Conservation (phyloP, 164 flowering plant genomes). For the grape (Vitis vinifera) region DNA sequence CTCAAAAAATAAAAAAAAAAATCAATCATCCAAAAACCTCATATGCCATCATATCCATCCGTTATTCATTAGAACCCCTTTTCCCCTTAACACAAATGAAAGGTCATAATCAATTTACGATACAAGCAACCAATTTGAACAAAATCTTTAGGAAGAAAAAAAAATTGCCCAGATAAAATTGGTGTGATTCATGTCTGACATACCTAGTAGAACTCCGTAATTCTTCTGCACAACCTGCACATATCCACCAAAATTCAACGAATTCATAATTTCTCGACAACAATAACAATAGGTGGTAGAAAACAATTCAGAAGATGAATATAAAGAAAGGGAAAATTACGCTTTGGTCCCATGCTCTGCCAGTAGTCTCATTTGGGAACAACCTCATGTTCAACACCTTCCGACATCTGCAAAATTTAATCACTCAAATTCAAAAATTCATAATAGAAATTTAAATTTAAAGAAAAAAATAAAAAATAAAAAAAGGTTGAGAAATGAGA, state of each 20-base stretch:
- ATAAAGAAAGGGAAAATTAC: constrained; percentile 31
- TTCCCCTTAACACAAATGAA: no score
- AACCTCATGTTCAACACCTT: constrained; percentile 95
- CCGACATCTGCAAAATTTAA: constrained; percentile 60
- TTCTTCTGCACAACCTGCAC: constrained; percentile 89
- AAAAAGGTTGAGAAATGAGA: constrained; percentile 4
- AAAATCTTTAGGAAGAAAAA: no score
- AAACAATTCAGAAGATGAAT: not conserved
- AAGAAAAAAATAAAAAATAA: not conserved
- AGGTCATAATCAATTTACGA: no score
- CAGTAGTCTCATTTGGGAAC: constrained; percentile 73
- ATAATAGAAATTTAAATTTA: not conserved
- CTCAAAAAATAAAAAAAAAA: not conserved
- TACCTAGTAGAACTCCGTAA: constrained; percentile 82
- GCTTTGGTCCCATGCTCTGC: constrained; percentile 79
- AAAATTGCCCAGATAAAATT: no score
- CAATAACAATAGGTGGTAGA: not conserved
- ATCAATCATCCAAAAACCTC: not conserved
- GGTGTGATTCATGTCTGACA: not conserved
- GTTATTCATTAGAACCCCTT: no score
- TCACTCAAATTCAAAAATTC: not conserved
- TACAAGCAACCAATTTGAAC: no score
- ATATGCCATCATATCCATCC: no score
- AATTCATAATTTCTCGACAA: not conserved
- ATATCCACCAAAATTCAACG: not conserved